Percentiles rank a stretch among this genome's conserved stretches.
Conservation (phyloP, 1,139 yeast species). For the Yarrowia galli region DNA sequence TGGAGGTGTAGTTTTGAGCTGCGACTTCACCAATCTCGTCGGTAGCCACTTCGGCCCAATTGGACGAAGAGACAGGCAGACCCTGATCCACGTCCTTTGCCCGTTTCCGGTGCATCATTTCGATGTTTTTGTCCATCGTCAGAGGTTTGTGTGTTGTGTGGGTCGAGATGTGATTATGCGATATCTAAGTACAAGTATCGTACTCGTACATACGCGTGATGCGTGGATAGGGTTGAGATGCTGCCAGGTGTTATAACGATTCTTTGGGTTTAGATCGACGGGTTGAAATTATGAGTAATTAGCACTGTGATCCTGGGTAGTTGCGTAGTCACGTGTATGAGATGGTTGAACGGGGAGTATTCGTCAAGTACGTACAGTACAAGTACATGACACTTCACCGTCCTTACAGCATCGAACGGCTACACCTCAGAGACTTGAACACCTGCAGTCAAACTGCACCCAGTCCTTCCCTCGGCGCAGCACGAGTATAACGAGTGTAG, state of each 20-base stretch:
- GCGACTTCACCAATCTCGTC: constrained; percentile 34
- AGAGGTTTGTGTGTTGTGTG: neutral
- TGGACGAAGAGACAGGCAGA: constrained; percentile 34
- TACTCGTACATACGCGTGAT: neutral
- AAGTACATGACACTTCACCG: too few species aligned
- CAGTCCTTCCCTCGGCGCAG: too few species aligned
- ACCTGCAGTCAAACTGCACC: too few species aligned
- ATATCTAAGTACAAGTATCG: neutral
- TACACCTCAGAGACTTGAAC: too few species aligned
- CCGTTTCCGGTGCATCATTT: constrained; percentile 38
- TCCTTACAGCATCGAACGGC: too few species aligned
- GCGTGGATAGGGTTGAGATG: constrained; percentile 22
- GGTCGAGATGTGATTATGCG: constrained; percentile 1
- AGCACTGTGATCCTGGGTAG: neutral
- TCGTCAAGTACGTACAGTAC: too few species aligned
- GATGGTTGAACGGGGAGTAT: too few species aligned
- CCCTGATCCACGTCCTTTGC: constrained; percentile 34
- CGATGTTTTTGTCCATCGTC: constrained; percentile 36
- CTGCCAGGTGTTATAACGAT: constrained; percentile 13
- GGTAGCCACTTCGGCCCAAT: constrained; percentile 39
- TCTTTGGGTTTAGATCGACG: neutral
- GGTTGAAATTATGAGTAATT: neutral
- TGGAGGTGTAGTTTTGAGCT: constrained; percentile 5
- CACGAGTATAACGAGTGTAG: too few species aligned
- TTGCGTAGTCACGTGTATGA: too few species aligned